Evolutionary conservation across 106 monocot species (phyloP).

Genomic region (Platanthera guangdongensis): DNA sequence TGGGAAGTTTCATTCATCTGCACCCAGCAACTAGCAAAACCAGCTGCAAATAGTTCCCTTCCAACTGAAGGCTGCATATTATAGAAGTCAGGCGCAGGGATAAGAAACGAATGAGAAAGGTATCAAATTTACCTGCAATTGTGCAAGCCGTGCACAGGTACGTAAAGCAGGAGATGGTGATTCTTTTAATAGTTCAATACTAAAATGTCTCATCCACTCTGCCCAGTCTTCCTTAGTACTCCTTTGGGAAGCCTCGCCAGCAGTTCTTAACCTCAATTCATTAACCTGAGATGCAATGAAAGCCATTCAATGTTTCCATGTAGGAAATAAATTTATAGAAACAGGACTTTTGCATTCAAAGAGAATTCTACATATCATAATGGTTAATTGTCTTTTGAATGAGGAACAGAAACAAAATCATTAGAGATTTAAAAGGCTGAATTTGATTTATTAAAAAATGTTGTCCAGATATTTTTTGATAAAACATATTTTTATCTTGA

Average conservation of each 20-base stretch:
- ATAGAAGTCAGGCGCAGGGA: constrained; percentile 6
- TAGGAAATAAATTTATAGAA: background rate
- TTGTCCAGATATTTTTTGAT: too few species aligned
- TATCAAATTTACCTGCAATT: constrained; percentile 54
- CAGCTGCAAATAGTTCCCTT: constrained; percentile 94
- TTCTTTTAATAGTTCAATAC: constrained; percentile 94
- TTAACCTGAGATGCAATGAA: constrained; percentile 51
- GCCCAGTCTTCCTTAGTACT: constrained; percentile 99
- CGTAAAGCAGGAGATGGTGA: constrained; percentile 96
- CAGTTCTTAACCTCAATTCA: constrained; percentile 78
- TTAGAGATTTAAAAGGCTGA: too few species aligned
- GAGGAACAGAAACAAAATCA: too few species aligned
- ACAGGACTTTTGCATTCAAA: background rate
- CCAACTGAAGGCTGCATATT: constrained; percentile 93
- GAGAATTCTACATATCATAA: background rate
- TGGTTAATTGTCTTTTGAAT: too few species aligned
- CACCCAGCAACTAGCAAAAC: constrained; percentile 98
- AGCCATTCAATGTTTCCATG: background rate
- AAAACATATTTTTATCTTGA: too few species aligned
- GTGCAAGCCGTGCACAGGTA: constrained; percentile 94
- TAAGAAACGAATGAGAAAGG: background rate
- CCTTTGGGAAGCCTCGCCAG: constrained; percentile 94
- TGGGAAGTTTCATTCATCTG: constrained; percentile 90
- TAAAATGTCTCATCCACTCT: constrained; percentile 99
- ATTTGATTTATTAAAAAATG: too few species aligned